Evolutionary conservation across 2,329 filamentous ascomycete species (phyloP), one percentile per base, ranked within the genome.

Genomic region (Tolypocladium sp.): DNA sequence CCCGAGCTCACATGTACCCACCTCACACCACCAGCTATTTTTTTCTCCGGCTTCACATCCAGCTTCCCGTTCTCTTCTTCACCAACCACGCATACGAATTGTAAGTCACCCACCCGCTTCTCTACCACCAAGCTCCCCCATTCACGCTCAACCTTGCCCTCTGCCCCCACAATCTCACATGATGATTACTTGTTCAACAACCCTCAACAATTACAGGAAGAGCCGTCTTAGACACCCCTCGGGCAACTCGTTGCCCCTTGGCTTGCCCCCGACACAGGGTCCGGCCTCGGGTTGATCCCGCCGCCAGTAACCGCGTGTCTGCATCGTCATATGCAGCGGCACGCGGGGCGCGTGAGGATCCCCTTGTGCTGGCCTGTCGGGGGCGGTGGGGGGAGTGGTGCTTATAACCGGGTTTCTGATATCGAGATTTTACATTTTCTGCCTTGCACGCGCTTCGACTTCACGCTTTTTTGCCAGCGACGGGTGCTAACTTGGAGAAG

Each of bases 381-480:
- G 64, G 64, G 65, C 60, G 72, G 69, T 68, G 72, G 66, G 68
- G 69, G 74, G 65, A 65, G 75, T 77, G 66, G 72, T 77, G 75
- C 75, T 77, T 77, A 74, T 75, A 77, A 66, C 63, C 69, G 73
- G 75, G 75, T 77, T 76, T 77, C 75, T 77, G 75, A 77, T 66
- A 66, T 68, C 63, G 69, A 73, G 67, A 69, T 69, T 59, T 58
- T 62, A 37, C 41, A 41, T 4, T 27, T 61, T 55, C 22, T 49
- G 55, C 15, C 22, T 61, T 38, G 54, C 42, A 5, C 52, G 49
- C 62, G 52, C 30, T 44, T n/a, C 55, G 25, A 12, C 22, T 46
- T 44, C 27, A 52, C 33, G 5, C 33, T 7, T 20, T 20, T 12
- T 53, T 20, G 17, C n/a, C 8, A 17, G n/a, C 20, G 3, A 46